Evolutionary conservation across 2,329 filamentous ascomycete genomes (phyloP), one percentile per base, ranked within the genome.

Genomic region (Nannizziopsis arthrosporioides): DNA sequence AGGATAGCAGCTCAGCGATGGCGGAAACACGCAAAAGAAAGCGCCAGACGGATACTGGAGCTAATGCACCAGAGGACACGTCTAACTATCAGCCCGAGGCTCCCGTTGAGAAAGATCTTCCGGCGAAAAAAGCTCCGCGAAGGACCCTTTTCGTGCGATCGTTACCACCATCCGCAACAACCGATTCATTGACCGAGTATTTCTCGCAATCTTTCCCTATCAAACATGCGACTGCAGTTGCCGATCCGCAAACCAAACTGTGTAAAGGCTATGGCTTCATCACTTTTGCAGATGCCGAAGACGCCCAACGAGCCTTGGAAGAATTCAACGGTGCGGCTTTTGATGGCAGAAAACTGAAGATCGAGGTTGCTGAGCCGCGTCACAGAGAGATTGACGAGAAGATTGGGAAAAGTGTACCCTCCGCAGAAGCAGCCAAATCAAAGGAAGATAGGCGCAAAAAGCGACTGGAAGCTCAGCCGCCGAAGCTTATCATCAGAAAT

Each of bases 261-360:
- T 95, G 87, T 11, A 84, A 86, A 62, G 90, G 92, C 14, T 98
- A 88, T 65, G 92, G 92, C 46, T 98, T 98, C 67, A 90, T 98
- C 49, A 96, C 92, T 1, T 92, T 98, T 60, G 86, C 89, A 57
- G 92, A 98, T 62, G 78, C 84, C 27, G 89, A 95, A 55, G 92
- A 98, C 71, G 89, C 90, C 10, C 72, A 81, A 55, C 77, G 82
- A 54, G 93, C 92, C 14, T 77, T 85, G 61, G 77, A 82, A 49
- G 84, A 93, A 63, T 78, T 95, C 61, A 80, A 94, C 65, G 85
- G 85, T 53, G 75, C 83, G 40, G 70, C 79, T 19, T 78, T 94
- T 57, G 78, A 88, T 43, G 90, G 89, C 15, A 81, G 83, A 57
- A 85, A 84, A 54, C 81, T 98, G 59, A 81, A 81, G 50, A 78